A percentile compares a stretch with the other conserved stretches of the same genome.
Evolutionary conservation across 2,329 filamentous ascomycete genomes (phyloP).

Genomic region (Massarina eburnea): DNA sequence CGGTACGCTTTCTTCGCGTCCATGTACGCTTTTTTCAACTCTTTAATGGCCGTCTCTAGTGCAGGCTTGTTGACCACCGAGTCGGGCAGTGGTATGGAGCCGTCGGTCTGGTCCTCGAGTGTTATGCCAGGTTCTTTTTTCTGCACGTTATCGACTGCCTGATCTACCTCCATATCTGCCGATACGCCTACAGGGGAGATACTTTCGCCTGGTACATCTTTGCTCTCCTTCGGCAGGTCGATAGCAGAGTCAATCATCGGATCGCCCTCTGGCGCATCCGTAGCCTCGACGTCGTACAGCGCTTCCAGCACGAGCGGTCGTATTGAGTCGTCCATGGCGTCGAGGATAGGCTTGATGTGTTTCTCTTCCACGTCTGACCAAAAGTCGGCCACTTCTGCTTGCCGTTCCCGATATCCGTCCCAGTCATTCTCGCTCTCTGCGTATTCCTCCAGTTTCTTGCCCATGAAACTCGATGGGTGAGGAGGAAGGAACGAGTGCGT

Average conservation of each 20-base stretch:
- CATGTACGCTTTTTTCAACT: conserved; percentile 78
- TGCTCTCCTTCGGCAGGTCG: conserved; percentile 13
- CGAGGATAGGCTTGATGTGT: conserved; percentile 70
- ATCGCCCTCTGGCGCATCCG: conserved; percentile 32
- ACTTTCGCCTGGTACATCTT: no score
- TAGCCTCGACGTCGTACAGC: conserved; percentile 51
- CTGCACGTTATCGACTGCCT: conserved; percentile 26
- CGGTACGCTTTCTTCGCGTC: conserved; percentile 83
- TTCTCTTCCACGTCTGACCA: conserved; percentile 83
- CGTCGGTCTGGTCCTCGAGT: conserved; percentile 33
- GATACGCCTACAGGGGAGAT: conserved; percentile 8
- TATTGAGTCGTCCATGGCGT: conserved; percentile 63
- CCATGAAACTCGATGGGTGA: conserved; percentile 83
- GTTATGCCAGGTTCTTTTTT: conserved; percentile 27
- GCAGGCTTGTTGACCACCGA: conserved; percentile 30
- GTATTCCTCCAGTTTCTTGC: conserved; percentile 76
- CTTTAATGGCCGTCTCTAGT: conserved; percentile 49
- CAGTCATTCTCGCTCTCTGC: conserved; percentile 73
- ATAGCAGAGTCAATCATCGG: conserved; percentile 37
- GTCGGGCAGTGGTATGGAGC: conserved; percentile 27
- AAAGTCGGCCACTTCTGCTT: conserved; percentile 77
- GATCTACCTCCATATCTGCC: conserved; percentile 22
- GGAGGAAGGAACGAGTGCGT: conserved; percentile 91
- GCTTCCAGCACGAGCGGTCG: conserved; percentile 64
- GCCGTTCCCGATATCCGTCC: conserved; percentile 66